Base-by-base conservation (phyloP, 345 rosid species). In the Ceriops decandra region DNA sequence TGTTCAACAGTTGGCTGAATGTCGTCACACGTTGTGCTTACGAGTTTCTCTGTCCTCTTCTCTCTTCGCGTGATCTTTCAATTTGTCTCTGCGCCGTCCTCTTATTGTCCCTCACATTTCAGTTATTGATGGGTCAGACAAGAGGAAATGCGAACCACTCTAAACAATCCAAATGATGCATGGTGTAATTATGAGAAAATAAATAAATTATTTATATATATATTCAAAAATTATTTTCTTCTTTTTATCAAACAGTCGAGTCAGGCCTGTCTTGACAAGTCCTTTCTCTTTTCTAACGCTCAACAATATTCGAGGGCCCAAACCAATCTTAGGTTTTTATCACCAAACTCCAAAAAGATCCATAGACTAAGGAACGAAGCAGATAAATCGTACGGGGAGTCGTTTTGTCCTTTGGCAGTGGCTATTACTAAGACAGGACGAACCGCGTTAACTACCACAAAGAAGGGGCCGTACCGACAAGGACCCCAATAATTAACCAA, bases 61-160 rank as follows among this genome's bases (percentile, higher is more conserved):
- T 49, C 22, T 21, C 9, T 15, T 5, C 17, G n/a, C 52, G 66
- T 64, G 47, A 66, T 66, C 77, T 35, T 9, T 66, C 53, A 42
- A 22, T 71, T 65, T 59, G 35, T 59, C 58, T 26, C 62, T 35
- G 63, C 32, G 26, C 33, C 33, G 74, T 68, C 68, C 21, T 24
- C 21, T 21, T 38, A 42, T 13, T 42, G 13, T 38, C 46, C 15
- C 16, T 38, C 46, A 11, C 49, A 42, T 42, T 42, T 15, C 49
- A 42, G 19, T 4, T 15, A 11, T 38, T 38, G 5, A 38, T 38
- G 47, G 47, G 15, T 38, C 13, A 1, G 13, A 36, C 1, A 36
- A 1, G 13, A 36, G 2, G 47, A 38, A 38, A 42, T 42, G 19
- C 17, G 49, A 13, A 42, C 15, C 49, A 15, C 17, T 11, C 49